Evolutionary conservation across 192 early-diverging fungal species (phyloP).

Genomic region (Helicostylum pulchrum): DNA sequence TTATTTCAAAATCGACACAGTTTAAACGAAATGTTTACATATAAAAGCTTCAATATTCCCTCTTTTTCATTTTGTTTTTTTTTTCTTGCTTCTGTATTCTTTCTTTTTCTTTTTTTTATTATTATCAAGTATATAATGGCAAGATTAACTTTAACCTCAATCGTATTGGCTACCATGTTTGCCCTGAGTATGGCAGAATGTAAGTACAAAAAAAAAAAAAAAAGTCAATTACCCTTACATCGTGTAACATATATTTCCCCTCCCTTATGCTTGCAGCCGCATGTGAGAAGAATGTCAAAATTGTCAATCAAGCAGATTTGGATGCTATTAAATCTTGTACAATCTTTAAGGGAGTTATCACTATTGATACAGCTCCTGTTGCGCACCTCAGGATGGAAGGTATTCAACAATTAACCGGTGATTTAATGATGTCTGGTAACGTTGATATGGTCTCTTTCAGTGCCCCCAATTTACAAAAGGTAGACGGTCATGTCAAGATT

Average conservation of each 20-base stretch:
- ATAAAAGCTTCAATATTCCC: neutral
- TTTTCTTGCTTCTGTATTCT: neutral
- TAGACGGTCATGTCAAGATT: conserved; percentile 24
- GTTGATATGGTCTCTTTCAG: conserved; percentile 11
- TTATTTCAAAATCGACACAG: conserved; percentile 4
- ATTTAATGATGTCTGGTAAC: conserved; percentile 22
- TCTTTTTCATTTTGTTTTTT: neutral
- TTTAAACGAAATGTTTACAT: conserved; percentile 1
- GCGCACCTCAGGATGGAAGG: conserved; percentile 18
- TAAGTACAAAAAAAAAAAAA: conserved; percentile 11
- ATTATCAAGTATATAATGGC: neutral
- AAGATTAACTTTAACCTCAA: conserved; percentile 14
- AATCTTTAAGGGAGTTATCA: conserved; percentile 27
- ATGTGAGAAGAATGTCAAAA: neutral
- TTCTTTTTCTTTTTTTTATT: neutral
- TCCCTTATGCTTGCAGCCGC: neutral
- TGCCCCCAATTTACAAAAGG: conserved; percentile 25
- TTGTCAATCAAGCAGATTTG: conserved; percentile 25
- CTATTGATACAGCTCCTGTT: conserved; percentile 8
- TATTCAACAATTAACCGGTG: conserved; percentile 23
- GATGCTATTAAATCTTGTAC: conserved; percentile 24
- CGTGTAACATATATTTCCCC: neutral
- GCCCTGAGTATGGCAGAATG: conserved; percentile 3
- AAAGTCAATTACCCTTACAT: neutral
- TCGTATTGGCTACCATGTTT: conserved; percentile 5